phyloP scores from a whole-genome alignment of 768 basidiomycete species.

The Coprinopsis marcescibilis region DNA sequence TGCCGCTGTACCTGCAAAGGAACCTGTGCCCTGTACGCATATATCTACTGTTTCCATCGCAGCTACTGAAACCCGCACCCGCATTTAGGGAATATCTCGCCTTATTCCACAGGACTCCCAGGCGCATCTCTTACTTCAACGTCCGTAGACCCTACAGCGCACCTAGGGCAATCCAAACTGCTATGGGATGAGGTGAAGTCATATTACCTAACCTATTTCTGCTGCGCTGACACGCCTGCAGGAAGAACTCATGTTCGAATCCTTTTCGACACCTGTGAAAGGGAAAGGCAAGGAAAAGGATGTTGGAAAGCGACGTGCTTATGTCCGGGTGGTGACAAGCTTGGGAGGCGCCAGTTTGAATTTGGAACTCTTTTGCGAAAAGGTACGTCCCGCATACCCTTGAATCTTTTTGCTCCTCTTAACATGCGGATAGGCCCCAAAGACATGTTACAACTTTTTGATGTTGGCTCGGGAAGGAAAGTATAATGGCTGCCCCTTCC shows the following conservation, averaged over 20 bases:
- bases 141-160: constrained; percentile 68
- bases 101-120: constrained; percentile 82
- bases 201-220: background rate
- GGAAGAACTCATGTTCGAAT: constrained; percentile 99
- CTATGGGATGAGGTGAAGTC: constrained; percentile 85
- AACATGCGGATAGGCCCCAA: constrained; percentile 77
- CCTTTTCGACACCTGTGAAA: constrained; percentile 72
- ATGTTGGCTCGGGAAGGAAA: constrained; percentile 89
- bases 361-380: constrained; percentile 83
- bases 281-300: constrained; percentile 94
- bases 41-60: background rate
- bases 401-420: background rate
- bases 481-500: constrained; percentile 87
- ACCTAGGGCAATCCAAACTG: constrained; percentile 55
- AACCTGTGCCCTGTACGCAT: constrained; percentile 61
- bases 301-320: constrained; percentile 84
- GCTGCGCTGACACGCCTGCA: constrained; percentile 18
- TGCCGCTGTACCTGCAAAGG: constrained; percentile 37
- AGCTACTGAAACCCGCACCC: background rate
- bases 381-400: constrained; percentile 35
- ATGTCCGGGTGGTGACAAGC: constrained; percentile 92
- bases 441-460: constrained; percentile 98
- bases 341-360: constrained; percentile 83
- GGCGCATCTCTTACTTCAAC: constrained; percentile 95
- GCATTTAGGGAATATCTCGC: constrained; percentile 86